These are phyloP conservation scores for Boletus reticuloceps DNA, from an alignment of 768 basidiomycete genomes.

Conservation along the genomic window DNA sequence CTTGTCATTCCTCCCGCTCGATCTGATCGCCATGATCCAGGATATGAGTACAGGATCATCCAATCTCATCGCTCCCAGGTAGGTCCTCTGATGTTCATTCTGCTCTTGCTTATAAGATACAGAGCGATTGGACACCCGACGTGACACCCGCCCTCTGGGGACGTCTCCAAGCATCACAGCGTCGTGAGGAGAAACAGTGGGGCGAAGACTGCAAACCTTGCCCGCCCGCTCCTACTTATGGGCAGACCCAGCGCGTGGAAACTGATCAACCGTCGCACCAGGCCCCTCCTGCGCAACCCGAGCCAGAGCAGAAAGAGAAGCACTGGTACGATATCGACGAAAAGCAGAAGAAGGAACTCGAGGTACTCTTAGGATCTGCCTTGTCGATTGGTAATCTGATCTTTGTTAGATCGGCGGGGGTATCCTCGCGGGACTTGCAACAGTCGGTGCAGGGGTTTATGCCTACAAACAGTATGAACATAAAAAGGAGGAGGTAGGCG, in stretches of 20 bases:
- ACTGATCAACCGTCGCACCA: conserved; percentile 18
- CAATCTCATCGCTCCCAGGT: conserved; percentile 73
- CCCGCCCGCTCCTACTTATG: conserved; percentile 1
- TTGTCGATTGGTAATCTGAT: conserved; percentile 3
- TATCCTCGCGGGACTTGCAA: conserved; percentile 51
- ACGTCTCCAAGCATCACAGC: conserved; percentile 36
- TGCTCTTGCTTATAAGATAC: conserved; percentile 6
- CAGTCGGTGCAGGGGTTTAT: conserved; percentile 47
- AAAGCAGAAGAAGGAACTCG: conserved; percentile 54
- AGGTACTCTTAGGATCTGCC: conserved; percentile 34
- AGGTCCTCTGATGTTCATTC: conserved; percentile 2
- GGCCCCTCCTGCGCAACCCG: conserved; percentile 17
- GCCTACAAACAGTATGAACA: conserved; percentile 58
- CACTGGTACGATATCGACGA: conserved; percentile 57
- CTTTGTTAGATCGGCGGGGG: conserved; percentile 60
- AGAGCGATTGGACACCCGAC: conserved; percentile 70
- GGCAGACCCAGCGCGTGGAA: conserved; percentile 29
- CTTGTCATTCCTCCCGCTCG: neutral
- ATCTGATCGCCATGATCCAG: conserved; percentile 26
- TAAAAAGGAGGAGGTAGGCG: conserved; percentile 52
- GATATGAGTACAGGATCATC: conserved; percentile 62
- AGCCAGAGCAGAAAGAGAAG: conserved; percentile 48
- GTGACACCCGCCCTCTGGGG: conserved; percentile 69
- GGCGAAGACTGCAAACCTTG: conserved; percentile 14
- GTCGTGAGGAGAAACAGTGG: conserved; percentile 15